Percentiles rank a stretch among this genome's conserved stretches.
Evolutionary conservation across 1,284 basidiomycete species (phyloP).

Genomic region (Schizophyllum amplum): DNA sequence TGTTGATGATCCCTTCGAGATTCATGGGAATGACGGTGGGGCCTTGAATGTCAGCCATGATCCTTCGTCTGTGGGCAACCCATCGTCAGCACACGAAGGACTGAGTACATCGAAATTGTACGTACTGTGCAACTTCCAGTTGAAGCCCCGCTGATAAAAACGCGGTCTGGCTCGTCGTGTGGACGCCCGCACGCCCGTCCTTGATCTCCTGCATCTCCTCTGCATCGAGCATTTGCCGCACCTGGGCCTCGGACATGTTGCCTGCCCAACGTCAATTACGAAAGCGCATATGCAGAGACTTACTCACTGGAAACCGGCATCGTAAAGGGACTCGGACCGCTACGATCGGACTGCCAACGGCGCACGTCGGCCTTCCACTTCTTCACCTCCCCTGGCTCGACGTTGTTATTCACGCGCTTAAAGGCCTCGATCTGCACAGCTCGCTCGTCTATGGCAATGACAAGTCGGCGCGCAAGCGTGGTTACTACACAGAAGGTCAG

Average conservation of each 20-base stretch:
- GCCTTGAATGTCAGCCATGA: neutral
- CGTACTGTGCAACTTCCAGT: slow-evolving; percentile 8
- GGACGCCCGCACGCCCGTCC: neutral
- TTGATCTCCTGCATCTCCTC: neutral
- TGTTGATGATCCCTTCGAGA: neutral
- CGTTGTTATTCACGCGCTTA: slow-evolving; percentile 3
- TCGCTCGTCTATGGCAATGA: slow-evolving; percentile 11
- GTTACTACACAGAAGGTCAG: slow-evolving; percentile 1
- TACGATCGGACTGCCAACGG: slow-evolving; percentile 8
- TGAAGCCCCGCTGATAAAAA: slow-evolving; percentile 7
- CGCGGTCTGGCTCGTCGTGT: slow-evolving; percentile 1
- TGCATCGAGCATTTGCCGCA: neutral
- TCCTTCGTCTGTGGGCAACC: neutral
- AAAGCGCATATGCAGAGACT: neutral
- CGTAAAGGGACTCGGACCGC: slow-evolving; percentile 8
- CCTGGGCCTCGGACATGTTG: neutral
- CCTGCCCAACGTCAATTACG: neutral
- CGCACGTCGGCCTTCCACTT: slow-evolving; percentile 6
- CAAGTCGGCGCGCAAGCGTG: slow-evolving; percentile 2
- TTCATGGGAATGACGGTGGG: no score
- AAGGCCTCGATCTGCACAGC: slow-evolving; percentile 5
- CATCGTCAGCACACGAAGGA: neutral
- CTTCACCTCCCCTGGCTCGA: neutral
- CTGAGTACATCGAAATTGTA: neutral
- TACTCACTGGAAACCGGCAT: slow-evolving; percentile 1